Base-by-base conservation (phyloP, 768 basidiomycete genomes). In the Gymnopilus junonius region DNA sequence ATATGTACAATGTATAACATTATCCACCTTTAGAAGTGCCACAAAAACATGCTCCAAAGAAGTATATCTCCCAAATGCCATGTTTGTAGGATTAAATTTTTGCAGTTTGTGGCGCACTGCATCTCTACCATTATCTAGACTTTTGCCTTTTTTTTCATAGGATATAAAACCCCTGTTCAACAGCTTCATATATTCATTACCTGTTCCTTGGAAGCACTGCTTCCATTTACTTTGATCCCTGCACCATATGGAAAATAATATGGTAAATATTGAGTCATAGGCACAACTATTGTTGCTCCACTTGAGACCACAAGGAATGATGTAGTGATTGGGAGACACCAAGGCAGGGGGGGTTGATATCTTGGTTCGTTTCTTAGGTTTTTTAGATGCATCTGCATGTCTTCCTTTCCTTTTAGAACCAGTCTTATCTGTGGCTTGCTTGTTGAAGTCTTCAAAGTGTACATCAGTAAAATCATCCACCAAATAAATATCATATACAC, bases 241-340 rank as follows among this genome's bases (percentile, higher is more conserved):
- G 17, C n/a, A 23, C 72, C 69, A 74, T 14, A 72, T 50, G 48
- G 68, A 50, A 58, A 57, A 71, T 5, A 77, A 46, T 4, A 70
- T 56, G 0, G 69, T 60, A 27, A 77, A 56, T 3, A 70, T 35
- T 12, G 69, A n/a, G 56, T 77, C 76, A 67, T 77, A 77, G 10
- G 72, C 71, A 68, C 75, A 77, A 40, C 75, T 76, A 37, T 73
- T 71, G 21, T 67, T 29, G 32, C 53, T 50, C 74, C 74, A 75
- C 34, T 23, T 39, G 42, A 64, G 58, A 20, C 69, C 69, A 10
- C 34, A 58, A 42, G 35, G 43, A 29, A 57, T 51, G 5, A 29
- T 39, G 45, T 51, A 20, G 32, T 54, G 34, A 45, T 51, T 46
- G 35, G 35, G 35, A 6, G 35, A 6, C 35, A 48, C 25, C 51